Percentiles rank a stretch among this genome's conserved stretches.
Conservation (phyloP, 768 basidiomycete genomes). For the Podaxis pistillaris region DNA sequence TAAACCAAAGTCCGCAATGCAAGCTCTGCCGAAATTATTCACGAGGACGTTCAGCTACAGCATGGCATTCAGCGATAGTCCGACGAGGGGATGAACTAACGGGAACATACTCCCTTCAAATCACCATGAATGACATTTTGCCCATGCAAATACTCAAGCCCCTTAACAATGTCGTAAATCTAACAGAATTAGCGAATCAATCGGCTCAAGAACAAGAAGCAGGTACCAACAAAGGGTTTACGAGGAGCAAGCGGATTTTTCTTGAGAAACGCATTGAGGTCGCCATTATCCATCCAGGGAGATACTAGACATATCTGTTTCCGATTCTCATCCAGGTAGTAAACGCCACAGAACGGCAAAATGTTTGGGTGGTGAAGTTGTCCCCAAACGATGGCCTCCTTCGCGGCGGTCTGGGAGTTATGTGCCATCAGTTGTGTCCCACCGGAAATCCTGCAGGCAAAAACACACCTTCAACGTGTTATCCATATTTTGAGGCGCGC, state of each 20-base stretch:
- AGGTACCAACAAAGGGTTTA: background rate
- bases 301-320: background rate
- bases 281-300: background rate
- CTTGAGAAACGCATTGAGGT: background rate
- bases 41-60: background rate
- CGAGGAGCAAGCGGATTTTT: background rate
- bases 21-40: background rate
- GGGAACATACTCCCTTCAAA: background rate
- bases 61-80: background rate
- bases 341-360: constrained; percentile 7
- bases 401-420: background rate
- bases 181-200: background rate
- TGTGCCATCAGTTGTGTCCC: too few relatives aligned
- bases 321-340: background rate
- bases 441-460: background rate
- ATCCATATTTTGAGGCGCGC: background rate
- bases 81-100: background rate
- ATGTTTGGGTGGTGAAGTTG: constrained; percentile 1
- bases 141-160: background rate
- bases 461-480: background rate
- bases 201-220: background rate
- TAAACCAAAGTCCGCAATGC: background rate
- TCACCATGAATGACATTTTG: background rate
- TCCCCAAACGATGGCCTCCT: constrained; percentile 10
- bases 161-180: background rate